These are phyloP conservation scores for Strobilomyces confusus DNA, from an alignment of 768 basidiomycete species.

Conservation along the genomic window DNA sequence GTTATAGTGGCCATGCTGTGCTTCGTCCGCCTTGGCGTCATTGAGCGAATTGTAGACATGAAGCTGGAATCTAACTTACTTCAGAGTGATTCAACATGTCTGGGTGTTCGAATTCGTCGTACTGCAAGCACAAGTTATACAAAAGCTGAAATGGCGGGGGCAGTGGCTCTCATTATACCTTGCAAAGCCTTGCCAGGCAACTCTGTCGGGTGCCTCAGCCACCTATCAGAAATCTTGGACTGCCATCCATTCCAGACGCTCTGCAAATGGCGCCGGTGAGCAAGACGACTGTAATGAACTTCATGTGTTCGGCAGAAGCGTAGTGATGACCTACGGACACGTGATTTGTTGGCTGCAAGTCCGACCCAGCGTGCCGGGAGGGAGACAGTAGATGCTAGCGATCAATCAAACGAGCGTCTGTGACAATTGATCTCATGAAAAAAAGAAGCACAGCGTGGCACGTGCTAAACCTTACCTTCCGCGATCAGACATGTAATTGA, in stretches of 20 bases:
- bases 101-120: neutral
- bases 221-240: neutral
- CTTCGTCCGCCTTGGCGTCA: constrained; percentile 55
- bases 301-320: neutral
- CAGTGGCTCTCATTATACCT: constrained; percentile 1
- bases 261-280: neutral
- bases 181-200: neutral
- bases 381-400: neutral
- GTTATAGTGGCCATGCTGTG: constrained; percentile 60
- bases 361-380: no score
- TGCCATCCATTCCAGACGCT: neutral
- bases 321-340: no score
- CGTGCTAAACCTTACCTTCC: neutral
- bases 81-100: constrained; percentile 41
- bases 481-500: neutral
- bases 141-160: neutral
- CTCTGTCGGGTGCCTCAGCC: neutral
- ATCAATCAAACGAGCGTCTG: neutral
- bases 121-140: neutral
- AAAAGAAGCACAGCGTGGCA: neutral
- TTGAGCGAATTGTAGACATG: neutral
- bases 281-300: neutral
- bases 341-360: no score
- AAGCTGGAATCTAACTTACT: constrained; percentile 23
- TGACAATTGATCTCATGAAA: neutral